Percentiles rank a stretch among this genome's conserved stretches.
These are phyloP conservation scores for Termitomyces sp. DNA, from an alignment of 768 basidiomycete genomes.

Conservation along the genomic window DNA sequence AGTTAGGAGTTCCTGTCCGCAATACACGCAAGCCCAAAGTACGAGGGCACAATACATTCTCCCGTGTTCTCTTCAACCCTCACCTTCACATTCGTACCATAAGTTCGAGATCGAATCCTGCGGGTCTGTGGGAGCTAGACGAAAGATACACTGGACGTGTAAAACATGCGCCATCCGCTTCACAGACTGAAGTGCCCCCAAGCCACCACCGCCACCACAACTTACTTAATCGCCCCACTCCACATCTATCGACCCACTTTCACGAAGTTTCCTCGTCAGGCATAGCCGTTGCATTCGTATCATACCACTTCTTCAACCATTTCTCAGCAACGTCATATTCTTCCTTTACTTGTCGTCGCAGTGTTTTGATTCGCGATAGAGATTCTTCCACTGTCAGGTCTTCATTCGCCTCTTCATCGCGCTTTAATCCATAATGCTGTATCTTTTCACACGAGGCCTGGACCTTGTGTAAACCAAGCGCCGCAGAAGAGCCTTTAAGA, in stretches of 20 bases:
- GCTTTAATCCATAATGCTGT: conserved; percentile 75
- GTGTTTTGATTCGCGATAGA: conserved; percentile 46
- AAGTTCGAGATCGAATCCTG: not conserved
- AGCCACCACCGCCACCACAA: not conserved
- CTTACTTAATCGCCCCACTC: not conserved
- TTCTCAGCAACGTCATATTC: conserved; percentile 67
- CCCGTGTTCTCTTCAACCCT: not conserved
- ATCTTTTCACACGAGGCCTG: conserved; percentile 86
- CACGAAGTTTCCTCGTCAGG: not conserved
- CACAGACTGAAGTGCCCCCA: not conserved
- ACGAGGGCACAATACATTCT: conserved; percentile 4
- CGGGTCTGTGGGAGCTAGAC: not conserved
- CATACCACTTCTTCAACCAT: conserved; percentile 54
- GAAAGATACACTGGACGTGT: not conserved
- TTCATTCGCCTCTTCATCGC: conserved; percentile 47
- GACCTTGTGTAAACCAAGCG: conserved; percentile 80
- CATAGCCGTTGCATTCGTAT: conserved; percentile 12
- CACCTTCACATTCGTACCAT: not conserved
- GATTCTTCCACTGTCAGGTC: conserved; percentile 46
- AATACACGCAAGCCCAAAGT: not conserved
- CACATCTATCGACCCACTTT: not conserved
- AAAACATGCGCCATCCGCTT: not conserved
- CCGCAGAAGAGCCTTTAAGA: conserved; percentile 95
- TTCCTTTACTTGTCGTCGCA: conserved; percentile 54
- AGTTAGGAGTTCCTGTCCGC: conserved; percentile 3